Evolutionary conservation across 2,329 filamentous ascomycete genomes (phyloP), one percentile per base, ranked within the genome.

Genomic region (Neocatenulostroma microsporum): DNA sequence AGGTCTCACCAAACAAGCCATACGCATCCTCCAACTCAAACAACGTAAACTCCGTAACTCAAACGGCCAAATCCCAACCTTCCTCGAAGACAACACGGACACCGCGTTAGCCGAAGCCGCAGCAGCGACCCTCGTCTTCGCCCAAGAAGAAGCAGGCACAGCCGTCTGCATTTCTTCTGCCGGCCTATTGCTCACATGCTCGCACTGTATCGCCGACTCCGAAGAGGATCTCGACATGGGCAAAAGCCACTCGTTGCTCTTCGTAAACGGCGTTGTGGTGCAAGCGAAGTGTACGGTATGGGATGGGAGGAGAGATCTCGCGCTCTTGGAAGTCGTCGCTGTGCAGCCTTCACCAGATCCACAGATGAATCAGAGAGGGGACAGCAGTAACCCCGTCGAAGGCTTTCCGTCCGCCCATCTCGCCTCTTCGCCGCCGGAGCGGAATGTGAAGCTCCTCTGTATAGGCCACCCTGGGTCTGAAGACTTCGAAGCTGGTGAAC

Each of bases 131-230:
- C 56, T 71, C 4, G 62, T 73, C 17, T 74, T 73, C 42, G 66
- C 66, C 0, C 67, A 70, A 41, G 51, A 66, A 18, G 63, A 70
- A 42, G 70, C 69, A 4, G 68, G 69, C 4, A 73, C 69, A 2
- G 70, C 70, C 0, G 61, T 73, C 2, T 73, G 68, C 43, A 64
- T 73, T 21, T 60, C 62, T 0, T 44, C 59, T 0, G 38, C 49
- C 3, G 70, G 71, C 4, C 54, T 70, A 26, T 45, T 72, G 4
- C 51, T 73, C 14, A 72, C 68, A 2, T 73, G 70, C 48, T 60
- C 70, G 0, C 71, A 73, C 41, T 73, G 70, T 44, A 53, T 73
- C 13, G 67, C 65, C 2, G 69, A 72, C 31, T 54, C 50, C 0
- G 42, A 45, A 4, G 49, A 55, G 2, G 62, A 67, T 8, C 55